Evolutionary conservation across 306 rosid genomes (phyloP).

Genomic region (Aeschynomene evenia): DNA sequence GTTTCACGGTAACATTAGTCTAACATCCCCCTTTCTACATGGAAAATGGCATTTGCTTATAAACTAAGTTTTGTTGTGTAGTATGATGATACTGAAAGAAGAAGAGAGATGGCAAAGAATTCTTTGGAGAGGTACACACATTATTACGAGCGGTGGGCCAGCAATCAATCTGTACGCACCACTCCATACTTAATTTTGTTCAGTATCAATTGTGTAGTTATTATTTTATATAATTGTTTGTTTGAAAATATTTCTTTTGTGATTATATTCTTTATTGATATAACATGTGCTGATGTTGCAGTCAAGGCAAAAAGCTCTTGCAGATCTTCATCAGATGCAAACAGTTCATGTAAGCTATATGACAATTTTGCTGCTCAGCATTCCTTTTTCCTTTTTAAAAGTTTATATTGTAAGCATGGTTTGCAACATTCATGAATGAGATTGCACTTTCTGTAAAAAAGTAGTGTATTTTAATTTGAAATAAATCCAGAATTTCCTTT

Average conservation of each 20-base stretch:
- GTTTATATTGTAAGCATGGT: neutral
- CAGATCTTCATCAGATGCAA: slow-evolving; percentile 91
- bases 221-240: neutral
- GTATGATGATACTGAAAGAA: slow-evolving; percentile 72
- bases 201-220: too few relatives aligned
- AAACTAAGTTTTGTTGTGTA: slow-evolving; percentile 30
- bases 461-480: neutral
- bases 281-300: slow-evolving; percentile 35
- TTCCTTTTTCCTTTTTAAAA: neutral
- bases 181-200: slow-evolving; percentile 19
- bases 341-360: slow-evolving; percentile 64
- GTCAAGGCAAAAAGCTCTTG: slow-evolving; percentile 96
- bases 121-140: slow-evolving; percentile 94
- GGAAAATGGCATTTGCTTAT: neutral
- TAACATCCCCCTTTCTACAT: neutral
- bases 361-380: neutral
- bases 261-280: slow-evolving; percentile 18
- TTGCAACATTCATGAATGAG: neutral
- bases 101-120: slow-evolving; percentile 96
- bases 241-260: slow-evolving; percentile 10
- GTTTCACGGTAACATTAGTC: slow-evolving; percentile 16
- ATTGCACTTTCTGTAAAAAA: neutral
- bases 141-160: slow-evolving; percentile 98
- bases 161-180: slow-evolving; percentile 83
- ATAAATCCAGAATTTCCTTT: neutral